These are phyloP conservation scores for Candida verbasci DNA, from an alignment of 805 yeast genomes.

Conservation along the genomic window DNA sequence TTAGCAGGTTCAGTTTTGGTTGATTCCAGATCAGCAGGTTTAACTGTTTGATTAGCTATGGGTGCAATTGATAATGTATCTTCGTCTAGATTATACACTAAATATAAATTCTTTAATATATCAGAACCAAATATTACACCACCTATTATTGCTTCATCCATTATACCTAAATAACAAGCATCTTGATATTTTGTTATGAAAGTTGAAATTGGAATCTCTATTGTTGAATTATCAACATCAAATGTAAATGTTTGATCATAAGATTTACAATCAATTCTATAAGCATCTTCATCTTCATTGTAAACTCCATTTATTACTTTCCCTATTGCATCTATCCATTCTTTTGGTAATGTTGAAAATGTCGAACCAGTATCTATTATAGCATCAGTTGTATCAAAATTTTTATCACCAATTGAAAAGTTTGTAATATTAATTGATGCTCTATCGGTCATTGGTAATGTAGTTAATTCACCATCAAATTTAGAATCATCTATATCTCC, in stretches of 20 bases:
- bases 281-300: constrained; percentile 38
- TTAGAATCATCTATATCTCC: constrained; percentile 27
- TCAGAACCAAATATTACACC: constrained; percentile 20
- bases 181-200: constrained; percentile 1
- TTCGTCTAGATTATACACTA: constrained; percentile 23
- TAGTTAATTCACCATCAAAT: constrained; percentile 17
- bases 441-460: constrained; percentile 12
- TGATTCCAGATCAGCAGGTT: background rate
- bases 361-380: constrained; percentile 35
- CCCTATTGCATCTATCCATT: constrained; percentile 30
- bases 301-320: constrained; percentile 37
- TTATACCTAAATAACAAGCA: constrained; percentile 2
- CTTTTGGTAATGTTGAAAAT: constrained; percentile 38
- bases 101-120: constrained; percentile 22
- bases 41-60: constrained; percentile 9
- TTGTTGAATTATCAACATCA: background rate
- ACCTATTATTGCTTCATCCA: constrained; percentile 4
- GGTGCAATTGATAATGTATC: constrained; percentile 23
- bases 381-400: constrained; percentile 6
- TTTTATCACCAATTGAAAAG: background rate
- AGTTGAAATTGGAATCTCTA: constrained; percentile 1
- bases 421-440: background rate
- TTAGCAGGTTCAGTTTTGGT: background rate
- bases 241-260: background rate
- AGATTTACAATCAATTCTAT: constrained; percentile 39